phyloP scores from a whole-genome alignment of 2,329 filamentous ascomycete species.

The Colletotrichum sansevieriae region DNA sequence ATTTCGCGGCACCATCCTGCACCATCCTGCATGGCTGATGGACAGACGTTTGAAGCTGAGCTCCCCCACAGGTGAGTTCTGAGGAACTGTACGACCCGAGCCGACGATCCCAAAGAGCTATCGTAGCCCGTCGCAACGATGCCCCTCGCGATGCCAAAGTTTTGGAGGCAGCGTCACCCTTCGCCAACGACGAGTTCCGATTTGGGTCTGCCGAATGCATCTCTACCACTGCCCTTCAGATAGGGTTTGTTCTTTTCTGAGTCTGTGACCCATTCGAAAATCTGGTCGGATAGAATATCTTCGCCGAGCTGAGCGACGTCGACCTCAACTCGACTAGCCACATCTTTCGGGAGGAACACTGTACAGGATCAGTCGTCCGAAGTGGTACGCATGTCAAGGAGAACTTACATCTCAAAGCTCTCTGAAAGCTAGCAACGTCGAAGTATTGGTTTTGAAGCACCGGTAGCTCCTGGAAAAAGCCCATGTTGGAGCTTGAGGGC shows the following conservation, averaged over 20 bases:
- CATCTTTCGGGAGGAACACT: slow-evolving; percentile 63
- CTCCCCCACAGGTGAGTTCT: slow-evolving; percentile 69
- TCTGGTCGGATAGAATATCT: slow-evolving; percentile 64
- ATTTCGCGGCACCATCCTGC: slow-evolving; percentile 72
- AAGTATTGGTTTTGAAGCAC: slow-evolving; percentile 68
- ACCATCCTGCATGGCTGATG: slow-evolving; percentile 76
- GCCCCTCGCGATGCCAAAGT: slow-evolving; percentile 70
- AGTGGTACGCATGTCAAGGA: background rate
- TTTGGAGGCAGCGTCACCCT: slow-evolving; percentile 75
- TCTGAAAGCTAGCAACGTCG: slow-evolving; percentile 66
- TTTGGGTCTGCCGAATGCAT: slow-evolving; percentile 71
- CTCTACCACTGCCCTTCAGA: slow-evolving; percentile 66
- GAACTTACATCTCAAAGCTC: slow-evolving; percentile 63
- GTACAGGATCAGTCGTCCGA: background rate
- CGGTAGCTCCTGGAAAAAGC: slow-evolving; percentile 69
- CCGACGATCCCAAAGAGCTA: slow-evolving; percentile 61
- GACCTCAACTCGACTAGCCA: slow-evolving; percentile 55
- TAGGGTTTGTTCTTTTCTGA: slow-evolving; percentile 75
- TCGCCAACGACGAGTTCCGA: slow-evolving; percentile 73
- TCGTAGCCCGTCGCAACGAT: slow-evolving; percentile 63
- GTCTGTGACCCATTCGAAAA: slow-evolving; percentile 72
- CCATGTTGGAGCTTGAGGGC: slow-evolving; percentile 59
- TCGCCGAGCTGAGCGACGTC: slow-evolving; percentile 63
- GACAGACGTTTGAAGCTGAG: slow-evolving; percentile 73
- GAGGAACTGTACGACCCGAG: slow-evolving; percentile 71